Evolutionary conservation across 2,329 filamentous ascomycete genomes (phyloP).

Genomic region (Fragosphaeria purpurea): DNA sequence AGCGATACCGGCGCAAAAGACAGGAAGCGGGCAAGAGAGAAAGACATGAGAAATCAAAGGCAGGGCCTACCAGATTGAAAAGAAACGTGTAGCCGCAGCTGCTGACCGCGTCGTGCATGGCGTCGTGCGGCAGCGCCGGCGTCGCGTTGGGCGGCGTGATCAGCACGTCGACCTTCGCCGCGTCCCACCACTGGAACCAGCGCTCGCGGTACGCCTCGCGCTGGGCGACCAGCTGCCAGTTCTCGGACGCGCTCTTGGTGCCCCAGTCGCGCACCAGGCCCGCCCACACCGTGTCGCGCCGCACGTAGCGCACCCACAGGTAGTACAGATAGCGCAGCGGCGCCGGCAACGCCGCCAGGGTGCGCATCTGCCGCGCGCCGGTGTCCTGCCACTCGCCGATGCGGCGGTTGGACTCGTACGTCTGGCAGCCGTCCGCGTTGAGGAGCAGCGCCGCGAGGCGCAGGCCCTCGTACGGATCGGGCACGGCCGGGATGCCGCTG

Average conservation of each 20-base stretch:
- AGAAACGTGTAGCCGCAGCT: conserved; percentile 90
- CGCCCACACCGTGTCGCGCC: conserved; percentile 67
- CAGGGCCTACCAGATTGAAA: conserved; percentile 64
- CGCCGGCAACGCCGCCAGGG: conserved; percentile 62
- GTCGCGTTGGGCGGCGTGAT: conserved; percentile 82
- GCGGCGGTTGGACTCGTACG: conserved; percentile 67
- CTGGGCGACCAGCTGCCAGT: conserved; percentile 70
- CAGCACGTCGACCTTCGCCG: conserved; percentile 63
- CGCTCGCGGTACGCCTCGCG: conserved; percentile 66
- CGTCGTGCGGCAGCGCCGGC: conserved; percentile 75
- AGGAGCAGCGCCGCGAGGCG: conserved; percentile 69
- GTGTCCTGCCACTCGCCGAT: conserved; percentile 70
- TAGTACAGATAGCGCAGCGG: conserved; percentile 79
- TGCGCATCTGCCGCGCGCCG: conserved; percentile 65
- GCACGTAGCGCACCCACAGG: conserved; percentile 78
- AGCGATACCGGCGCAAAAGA: conserved; percentile 1
- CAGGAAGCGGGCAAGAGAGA: neutral
- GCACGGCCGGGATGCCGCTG: conserved; percentile 20
- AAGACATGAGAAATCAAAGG: neutral
- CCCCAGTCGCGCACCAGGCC: conserved; percentile 64
- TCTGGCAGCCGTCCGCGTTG: conserved; percentile 73
- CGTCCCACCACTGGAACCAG: conserved; percentile 83
- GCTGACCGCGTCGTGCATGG: conserved; percentile 75
- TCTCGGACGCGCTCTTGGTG: conserved; percentile 62
- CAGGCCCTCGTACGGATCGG: conserved; percentile 65